Conservation (phyloP, 768 basidiomycete species). For the Pholiota molesta region DNA sequence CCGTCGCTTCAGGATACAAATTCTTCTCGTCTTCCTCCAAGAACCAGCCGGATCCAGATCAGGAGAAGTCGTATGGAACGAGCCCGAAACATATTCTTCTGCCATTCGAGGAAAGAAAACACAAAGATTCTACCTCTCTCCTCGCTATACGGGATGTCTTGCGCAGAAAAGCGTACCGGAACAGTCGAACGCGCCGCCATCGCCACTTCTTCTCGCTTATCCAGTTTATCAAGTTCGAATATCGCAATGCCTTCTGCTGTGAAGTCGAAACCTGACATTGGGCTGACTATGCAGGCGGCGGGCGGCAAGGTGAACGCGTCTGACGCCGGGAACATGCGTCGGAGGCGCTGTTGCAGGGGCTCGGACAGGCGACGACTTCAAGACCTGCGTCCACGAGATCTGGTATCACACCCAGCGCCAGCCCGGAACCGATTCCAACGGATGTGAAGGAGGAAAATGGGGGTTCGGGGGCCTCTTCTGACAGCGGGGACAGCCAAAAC, state of each 20-base stretch:
- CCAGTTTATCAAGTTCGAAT: constrained; percentile 22
- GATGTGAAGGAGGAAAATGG: constrained; percentile 20
- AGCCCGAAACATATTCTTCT: constrained; percentile 61
- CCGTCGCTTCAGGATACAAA: constrained; percentile 48
- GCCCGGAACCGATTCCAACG: neutral
- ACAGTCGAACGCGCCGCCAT: constrained; percentile 2
- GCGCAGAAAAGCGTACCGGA: constrained; percentile 49
- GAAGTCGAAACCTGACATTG: constrained; percentile 47
- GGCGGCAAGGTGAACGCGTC: constrained; percentile 49
- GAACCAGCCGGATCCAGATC: constrained; percentile 59
- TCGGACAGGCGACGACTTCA: constrained; percentile 39
- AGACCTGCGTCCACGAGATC: constrained; percentile 27
- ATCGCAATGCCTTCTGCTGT: constrained; percentile 15
- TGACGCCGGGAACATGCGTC: constrained; percentile 39
- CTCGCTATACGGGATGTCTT: constrained; percentile 65
- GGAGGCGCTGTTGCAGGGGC: constrained; percentile 22
- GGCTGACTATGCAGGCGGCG: constrained; percentile 51
- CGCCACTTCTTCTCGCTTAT: constrained; percentile 14
- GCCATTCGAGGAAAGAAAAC: constrained; percentile 66
- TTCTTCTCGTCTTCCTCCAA: constrained; percentile 46
- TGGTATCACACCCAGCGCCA: constrained; percentile 19
- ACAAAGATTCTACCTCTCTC: constrained; percentile 61
- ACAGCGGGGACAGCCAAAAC: constrained; percentile 42
- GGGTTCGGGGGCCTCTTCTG: constrained; percentile 41
- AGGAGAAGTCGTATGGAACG: constrained; percentile 61